A percentile compares a stretch with the other conserved stretches of the same genome.
Evolutionary conservation across 306 rosid species (phyloP).

Genomic region (Macrotyloma uniflorum): DNA sequence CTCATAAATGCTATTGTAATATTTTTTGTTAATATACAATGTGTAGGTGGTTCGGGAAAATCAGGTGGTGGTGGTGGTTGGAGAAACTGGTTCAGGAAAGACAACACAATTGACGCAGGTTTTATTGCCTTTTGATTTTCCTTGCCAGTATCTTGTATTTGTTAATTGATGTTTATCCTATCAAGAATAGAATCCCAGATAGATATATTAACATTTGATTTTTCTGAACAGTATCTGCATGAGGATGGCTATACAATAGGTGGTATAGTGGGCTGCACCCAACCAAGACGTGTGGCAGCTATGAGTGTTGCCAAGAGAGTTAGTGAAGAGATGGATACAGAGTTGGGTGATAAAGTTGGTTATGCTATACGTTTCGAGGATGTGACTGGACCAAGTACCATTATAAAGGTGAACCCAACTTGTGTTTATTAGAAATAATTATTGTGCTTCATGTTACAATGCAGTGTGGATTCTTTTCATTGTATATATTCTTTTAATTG

Average conservation of each 20-base stretch:
- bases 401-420: constrained; percentile 67
- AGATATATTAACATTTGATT: constrained; percentile 39
- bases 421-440: constrained; percentile 13
- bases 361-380: constrained; percentile 99
- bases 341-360: constrained; percentile 90
- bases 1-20: constrained; percentile 15
- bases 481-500: not conserved
- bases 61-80: constrained; percentile 92
- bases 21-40: constrained; percentile 31
- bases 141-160: not conserved
- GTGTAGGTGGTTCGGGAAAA: constrained; percentile 88
- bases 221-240: constrained; percentile 73
- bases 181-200: not conserved
- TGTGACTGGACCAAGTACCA: constrained; percentile 87
- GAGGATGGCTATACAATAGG: constrained; percentile 87
- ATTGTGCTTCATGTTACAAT: not conserved
- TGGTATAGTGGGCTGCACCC: constrained; percentile 95
- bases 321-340: constrained; percentile 97
- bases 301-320: constrained; percentile 99
- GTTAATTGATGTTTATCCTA: not conserved
- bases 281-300: constrained; percentile 99
- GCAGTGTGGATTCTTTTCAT: constrained; percentile 2
- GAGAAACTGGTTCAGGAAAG: constrained; percentile 99
- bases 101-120: constrained; percentile 98
- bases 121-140: constrained; percentile 20